Evolutionary conservation across 1,284 basidiomycete species (phyloP).

Genomic region (Amylostereum areolatum): DNA sequence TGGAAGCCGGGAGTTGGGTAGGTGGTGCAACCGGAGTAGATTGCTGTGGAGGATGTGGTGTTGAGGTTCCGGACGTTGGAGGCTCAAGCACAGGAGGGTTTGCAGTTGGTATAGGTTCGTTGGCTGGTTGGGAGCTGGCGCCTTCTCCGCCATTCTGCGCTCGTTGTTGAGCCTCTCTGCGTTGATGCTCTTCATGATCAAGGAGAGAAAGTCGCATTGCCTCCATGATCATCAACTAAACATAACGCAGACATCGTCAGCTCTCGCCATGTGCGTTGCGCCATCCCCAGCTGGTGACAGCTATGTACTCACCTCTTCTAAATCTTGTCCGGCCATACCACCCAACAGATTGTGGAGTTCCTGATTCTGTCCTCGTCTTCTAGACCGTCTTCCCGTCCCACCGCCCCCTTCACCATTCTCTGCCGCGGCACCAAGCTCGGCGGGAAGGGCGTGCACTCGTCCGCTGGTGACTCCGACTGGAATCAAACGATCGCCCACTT

Average conservation of each 20-base stretch:
- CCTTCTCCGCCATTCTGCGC: conserved; percentile 38
- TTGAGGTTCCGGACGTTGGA: too few species aligned
- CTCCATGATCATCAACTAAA: conserved; percentile 95
- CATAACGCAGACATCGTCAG: conserved; percentile 7
- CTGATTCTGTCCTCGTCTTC: conserved; percentile 47
- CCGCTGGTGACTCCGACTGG: conserved; percentile 92
- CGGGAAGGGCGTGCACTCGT: conserved; percentile 60
- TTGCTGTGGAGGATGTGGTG: too few species aligned
- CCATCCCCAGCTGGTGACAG: not conserved
- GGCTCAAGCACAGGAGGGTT: too few species aligned
- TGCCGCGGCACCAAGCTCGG: conserved; percentile 35
- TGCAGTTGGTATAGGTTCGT: not conserved
- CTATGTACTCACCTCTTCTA: conserved; percentile 72
- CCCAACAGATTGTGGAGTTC: conserved; percentile 55
- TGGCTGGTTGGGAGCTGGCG: conserved; percentile 3
- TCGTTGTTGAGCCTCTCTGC: conserved; percentile 59
- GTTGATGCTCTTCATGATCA: conserved; percentile 83
- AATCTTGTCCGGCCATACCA: conserved; percentile 70
- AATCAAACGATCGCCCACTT: conserved; percentile 94
- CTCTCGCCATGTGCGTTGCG: too few species aligned
- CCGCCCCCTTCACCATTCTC: conserved; percentile 32
- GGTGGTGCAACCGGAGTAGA: too few species aligned
- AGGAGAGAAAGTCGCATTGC: conserved; percentile 94
- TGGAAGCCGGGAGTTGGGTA: too few species aligned
- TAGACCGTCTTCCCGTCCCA: conserved; percentile 46